phyloP scores from a whole-genome alignment of 768 basidiomycete genomes.

The Agrocybe chaxingu region DNA sequence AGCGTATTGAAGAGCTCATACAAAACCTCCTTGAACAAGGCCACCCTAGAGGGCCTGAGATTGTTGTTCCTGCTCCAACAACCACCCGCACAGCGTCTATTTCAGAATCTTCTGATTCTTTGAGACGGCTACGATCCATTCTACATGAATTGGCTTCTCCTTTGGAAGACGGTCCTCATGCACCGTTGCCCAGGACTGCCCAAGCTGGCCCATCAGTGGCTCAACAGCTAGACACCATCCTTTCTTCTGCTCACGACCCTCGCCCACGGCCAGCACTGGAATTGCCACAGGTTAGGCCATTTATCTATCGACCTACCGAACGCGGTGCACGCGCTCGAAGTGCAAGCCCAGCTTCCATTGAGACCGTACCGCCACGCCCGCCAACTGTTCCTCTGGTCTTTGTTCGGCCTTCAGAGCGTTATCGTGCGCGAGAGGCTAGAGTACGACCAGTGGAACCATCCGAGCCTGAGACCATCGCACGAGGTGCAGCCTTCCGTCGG shows the following conservation, averaged over 20 bases:
- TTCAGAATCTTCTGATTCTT: conserved; percentile 25
- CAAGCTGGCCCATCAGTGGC: conserved; percentile 52
- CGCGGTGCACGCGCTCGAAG: conserved; percentile 29
- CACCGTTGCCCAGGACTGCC: conserved; percentile 44
- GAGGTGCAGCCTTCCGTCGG: not conserved
- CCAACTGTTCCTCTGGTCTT: conserved; percentile 12
- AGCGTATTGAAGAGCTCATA: conserved; percentile 45
- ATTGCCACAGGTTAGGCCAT: conserved; percentile 53
- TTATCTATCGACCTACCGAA: conserved; percentile 50
- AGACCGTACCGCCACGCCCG: conserved; percentile 24
- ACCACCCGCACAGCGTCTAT: conserved; percentile 24
- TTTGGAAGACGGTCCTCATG: conserved; percentile 18
- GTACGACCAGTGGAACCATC: not conserved
- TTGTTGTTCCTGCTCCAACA: conserved; percentile 15
- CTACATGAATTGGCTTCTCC: conserved; percentile 19
- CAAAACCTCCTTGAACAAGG: conserved; percentile 35
- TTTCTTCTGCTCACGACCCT: conserved; percentile 44
- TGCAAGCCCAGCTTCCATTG: conserved; percentile 31
- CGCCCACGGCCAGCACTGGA: conserved; percentile 36
- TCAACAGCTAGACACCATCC: conserved; percentile 57
- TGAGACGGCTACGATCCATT: conserved; percentile 25
- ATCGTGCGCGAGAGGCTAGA: not conserved
- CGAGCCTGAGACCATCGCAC: conserved; percentile 3
- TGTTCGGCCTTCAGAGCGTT: not conserved
- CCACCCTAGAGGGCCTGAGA: conserved; percentile 21